Percentiles rank a stretch among this genome's conserved stretches.
Evolutionary conservation across 768 basidiomycete species (phyloP).

Genomic region (Ramaria rubella): DNA sequence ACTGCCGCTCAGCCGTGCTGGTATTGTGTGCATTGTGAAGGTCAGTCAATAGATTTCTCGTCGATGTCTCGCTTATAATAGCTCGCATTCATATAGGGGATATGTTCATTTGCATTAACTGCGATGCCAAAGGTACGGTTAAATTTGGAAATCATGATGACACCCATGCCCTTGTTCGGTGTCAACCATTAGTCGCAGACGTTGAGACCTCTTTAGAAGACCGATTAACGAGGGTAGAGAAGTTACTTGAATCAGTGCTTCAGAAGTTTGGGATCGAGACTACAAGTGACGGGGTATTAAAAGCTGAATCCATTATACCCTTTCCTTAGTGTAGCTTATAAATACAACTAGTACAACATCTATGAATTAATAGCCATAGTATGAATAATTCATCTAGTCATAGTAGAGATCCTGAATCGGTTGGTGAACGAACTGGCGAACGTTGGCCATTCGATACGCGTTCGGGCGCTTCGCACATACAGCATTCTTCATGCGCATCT

Average conservation of each 20-base stretch:
- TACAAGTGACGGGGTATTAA: no score
- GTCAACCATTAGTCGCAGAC: background rate
- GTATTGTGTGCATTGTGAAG: conserved; percentile 1
- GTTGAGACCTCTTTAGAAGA: background rate
- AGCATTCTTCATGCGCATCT: conserved; percentile 8
- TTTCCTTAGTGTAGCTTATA: no score
- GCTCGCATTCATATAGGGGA: background rate
- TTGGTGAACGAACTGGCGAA: background rate
- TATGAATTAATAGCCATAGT: no score
- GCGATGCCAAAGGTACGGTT: background rate
- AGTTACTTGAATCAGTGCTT: background rate
- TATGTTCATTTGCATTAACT: background rate
- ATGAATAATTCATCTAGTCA: no score
- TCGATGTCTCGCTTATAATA: background rate
- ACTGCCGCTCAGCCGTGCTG: background rate
- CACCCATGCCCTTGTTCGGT: background rate
- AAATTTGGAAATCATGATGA: background rate
- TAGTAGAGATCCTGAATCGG: background rate
- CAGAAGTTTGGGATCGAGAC: no score
- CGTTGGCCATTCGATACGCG: background rate
- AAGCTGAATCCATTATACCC: no score
- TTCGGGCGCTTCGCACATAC: background rate
- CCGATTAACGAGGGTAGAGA: background rate
- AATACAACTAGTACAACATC: no score
- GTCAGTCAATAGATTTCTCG: background rate